These are phyloP conservation scores for Balamuthia mandrillaris DNA, from an alignment of 208 protist genomes.

Conservation along the genomic window DNA sequence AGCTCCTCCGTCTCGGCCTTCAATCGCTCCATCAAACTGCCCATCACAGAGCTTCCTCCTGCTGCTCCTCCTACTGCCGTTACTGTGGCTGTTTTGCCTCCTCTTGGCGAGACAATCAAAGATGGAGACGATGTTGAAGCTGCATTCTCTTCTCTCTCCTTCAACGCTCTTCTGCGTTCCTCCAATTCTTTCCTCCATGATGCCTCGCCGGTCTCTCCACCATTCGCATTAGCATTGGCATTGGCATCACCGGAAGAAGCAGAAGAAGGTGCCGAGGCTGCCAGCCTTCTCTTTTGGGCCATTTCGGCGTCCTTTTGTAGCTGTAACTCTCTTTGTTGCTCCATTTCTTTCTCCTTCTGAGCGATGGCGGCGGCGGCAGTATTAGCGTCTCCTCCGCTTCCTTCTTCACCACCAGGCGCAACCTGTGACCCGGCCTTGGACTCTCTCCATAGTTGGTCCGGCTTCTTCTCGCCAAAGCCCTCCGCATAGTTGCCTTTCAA, in stretches of 20 bases:
- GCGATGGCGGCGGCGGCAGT: background rate
- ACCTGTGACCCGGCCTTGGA: background rate
- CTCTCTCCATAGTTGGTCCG: background rate
- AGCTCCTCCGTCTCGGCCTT: background rate
- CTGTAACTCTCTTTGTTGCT: background rate
- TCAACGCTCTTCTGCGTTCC: background rate
- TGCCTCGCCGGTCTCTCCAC: background rate
- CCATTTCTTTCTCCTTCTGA: background rate
- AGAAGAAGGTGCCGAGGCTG: too few species aligned
- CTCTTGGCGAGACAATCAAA: background rate
- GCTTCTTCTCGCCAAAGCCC: constrained; percentile 9
- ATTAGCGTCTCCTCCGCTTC: background rate
- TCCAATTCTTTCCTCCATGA: background rate
- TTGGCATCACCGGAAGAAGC: too few species aligned
- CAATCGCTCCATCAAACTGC: background rate
- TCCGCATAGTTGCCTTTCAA: background rate
- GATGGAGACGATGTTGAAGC: background rate
- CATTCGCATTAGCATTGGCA: too few species aligned
- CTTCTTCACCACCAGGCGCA: background rate
- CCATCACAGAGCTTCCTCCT: background rate
- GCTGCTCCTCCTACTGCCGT: background rate
- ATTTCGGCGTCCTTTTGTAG: background rate
- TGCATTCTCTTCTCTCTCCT: background rate
- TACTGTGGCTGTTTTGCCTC: background rate
- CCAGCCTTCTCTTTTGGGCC: background rate